Percentiles rank a stretch among this genome's conserved stretches.
Conservation (phyloP, 2,329 filamentous ascomycete genomes). For the Colletotrichum sp. region DNA sequence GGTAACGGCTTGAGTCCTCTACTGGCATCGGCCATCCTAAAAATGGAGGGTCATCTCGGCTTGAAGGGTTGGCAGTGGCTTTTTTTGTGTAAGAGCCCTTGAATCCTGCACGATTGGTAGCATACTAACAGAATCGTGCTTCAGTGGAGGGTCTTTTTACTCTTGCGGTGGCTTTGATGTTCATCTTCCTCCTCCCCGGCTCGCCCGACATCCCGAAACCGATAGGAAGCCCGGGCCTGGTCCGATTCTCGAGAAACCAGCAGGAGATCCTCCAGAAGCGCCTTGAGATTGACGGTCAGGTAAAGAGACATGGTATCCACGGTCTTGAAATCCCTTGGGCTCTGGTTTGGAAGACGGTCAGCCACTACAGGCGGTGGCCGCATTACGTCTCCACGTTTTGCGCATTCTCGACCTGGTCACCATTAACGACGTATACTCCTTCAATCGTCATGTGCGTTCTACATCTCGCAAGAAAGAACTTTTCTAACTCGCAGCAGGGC, state of each 20-base stretch:
- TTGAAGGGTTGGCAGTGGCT: constrained; percentile 57
- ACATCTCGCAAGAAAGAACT: not conserved
- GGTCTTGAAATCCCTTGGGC: constrained; percentile 39
- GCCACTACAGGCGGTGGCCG: constrained; percentile 50
- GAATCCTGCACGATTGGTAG: not conserved
- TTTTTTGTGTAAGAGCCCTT: constrained; percentile 43
- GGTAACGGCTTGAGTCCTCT: constrained; percentile 54
- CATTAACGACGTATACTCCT: constrained; percentile 56
- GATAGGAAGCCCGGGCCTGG: constrained; percentile 40
- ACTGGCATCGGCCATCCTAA: constrained; percentile 52
- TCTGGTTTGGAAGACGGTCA: constrained; percentile 47
- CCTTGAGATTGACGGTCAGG: constrained; percentile 36
- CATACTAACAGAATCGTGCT: not conserved
- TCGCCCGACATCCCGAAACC: constrained; percentile 44
- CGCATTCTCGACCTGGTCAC: constrained; percentile 58
- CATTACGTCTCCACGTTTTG: constrained; percentile 54
- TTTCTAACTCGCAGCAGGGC: constrained; percentile 29
- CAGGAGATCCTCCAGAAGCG: constrained; percentile 36
- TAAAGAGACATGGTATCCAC: constrained; percentile 35
- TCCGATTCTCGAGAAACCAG: constrained; percentile 39
- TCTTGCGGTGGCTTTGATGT: constrained; percentile 39
- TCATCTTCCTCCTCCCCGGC: constrained; percentile 48
- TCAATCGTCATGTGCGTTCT: constrained; percentile 43
- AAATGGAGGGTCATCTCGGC: constrained; percentile 43
- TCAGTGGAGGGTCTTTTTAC: constrained; percentile 51